Conservation (phyloP, 2,329 filamentous ascomycete genomes). For the Sphaerulina populicola region DNA sequence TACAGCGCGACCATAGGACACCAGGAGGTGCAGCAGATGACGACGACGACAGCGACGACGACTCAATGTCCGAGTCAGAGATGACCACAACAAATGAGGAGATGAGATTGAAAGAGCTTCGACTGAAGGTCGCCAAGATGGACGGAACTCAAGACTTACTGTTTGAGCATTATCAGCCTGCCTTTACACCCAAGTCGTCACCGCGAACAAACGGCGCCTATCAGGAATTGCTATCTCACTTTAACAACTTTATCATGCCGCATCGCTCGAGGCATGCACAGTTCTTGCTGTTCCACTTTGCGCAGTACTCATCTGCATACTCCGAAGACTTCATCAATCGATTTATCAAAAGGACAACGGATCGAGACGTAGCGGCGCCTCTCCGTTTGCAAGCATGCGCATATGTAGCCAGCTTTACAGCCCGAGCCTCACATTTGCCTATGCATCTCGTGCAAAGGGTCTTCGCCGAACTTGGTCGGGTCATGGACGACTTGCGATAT, state of each 20-base stretch:
- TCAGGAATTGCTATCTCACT: constrained; percentile 73
- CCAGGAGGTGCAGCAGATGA: constrained; percentile 45
- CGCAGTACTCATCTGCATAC: constrained; percentile 68
- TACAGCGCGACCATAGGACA: constrained; percentile 42
- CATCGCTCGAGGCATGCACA: constrained; percentile 89
- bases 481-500: constrained; percentile 66
- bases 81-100: constrained; percentile 50
- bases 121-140: constrained; percentile 80
- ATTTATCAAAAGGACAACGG: constrained; percentile 67
- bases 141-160: constrained; percentile 82
- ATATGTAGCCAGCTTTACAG: constrained; percentile 90
- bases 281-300: constrained; percentile 92
- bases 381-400: constrained; percentile 77
- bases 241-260: constrained; percentile 77
- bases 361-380: constrained; percentile 69
- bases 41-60: constrained; percentile 55
- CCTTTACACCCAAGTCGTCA: constrained; percentile 54
- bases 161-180: constrained; percentile 70
- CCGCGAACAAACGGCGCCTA: constrained; percentile 64
- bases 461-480: constrained; percentile 67
- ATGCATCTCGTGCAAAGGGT: constrained; percentile 69
- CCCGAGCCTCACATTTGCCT: constrained; percentile 75
- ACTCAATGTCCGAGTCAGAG: constrained; percentile 60
- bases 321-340: constrained; percentile 78
- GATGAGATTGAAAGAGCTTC: constrained; percentile 59